Evolutionary conservation across 164 flowering plant species (phyloP), one percentile per base, ranked within the genome.

Genomic region (Pachysandra terminalis): DNA sequence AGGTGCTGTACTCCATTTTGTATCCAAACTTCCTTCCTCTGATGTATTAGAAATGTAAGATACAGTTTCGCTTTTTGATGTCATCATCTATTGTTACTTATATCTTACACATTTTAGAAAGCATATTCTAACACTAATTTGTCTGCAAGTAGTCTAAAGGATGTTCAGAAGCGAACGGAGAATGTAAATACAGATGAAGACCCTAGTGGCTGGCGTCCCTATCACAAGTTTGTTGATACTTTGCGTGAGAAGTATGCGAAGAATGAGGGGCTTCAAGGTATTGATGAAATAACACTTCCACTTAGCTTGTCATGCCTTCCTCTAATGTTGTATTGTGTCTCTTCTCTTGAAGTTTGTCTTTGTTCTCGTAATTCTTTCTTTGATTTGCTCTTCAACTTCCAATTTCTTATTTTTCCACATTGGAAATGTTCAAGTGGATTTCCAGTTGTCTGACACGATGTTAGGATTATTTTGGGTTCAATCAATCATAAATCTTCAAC

Each of bases 121-220:
- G 51, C 71, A 16, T 54, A 19, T 24, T 32, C 52, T 71, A 57
- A 74, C 64, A 40, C 32, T 48, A 68, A 35, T 22, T 71, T 66
- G 4, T 37, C 72, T 73, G 65, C 61, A 57, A 37, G 23, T 74
- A 95, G 99, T 76, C 67, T 90, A 40, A 87, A 83, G 78, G 86
- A 86, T 71, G 91, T 93, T 51, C 85, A 93, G 71, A 84, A 78
- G 65, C 80, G 86, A 74, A 80, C 89, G 0, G 92, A 83, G 73
- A 80, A 87, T 69, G 83, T 88, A 26, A 84, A 91, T 73, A 89
- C 90, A 7, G 97, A 92, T 75, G 96, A 88, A 78, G 90, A 96
- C 84, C 99, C 99, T 58, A 96, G 99, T 82, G 98, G 98, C 1
- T 96, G 99, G 99, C 95, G 97, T 51, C 95, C 99, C 19, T 96